Percentiles rank a stretch among this genome's conserved stretches.
Conservation (phyloP, 441 rosid species). For the Aleurites moluccanus region DNA sequence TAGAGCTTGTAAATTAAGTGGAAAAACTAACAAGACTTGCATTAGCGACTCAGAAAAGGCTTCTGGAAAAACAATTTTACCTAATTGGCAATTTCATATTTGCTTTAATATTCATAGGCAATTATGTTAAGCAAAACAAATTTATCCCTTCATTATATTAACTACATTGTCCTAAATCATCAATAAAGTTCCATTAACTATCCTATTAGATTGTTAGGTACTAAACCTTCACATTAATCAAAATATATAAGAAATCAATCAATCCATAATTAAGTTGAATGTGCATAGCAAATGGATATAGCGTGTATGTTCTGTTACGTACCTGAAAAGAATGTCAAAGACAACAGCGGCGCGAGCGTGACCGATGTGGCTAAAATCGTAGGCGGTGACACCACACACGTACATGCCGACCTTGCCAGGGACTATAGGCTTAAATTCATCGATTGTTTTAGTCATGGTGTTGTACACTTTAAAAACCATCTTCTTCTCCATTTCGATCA, state of each 20-base stretch:
- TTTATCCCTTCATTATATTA: background rate
- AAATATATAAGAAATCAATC: background rate
- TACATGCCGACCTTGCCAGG: slow-evolving; percentile 78
- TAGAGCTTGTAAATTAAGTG: background rate
- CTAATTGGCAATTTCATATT: background rate
- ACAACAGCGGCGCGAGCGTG: slow-evolving; percentile 91
- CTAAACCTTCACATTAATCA: background rate
- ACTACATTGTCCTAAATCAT: background rate
- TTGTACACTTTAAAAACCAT: slow-evolving; percentile 59
- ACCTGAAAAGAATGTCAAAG: slow-evolving; percentile 87
- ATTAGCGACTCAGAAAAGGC: background rate
- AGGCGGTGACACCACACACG: slow-evolving; percentile 94
- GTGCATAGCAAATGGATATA: background rate
- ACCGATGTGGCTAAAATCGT: slow-evolving; percentile 89
- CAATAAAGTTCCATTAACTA: background rate
- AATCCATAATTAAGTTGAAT: background rate
- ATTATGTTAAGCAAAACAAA: background rate
- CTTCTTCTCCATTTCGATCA: slow-evolving; percentile 32
- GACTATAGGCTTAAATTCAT: slow-evolving; percentile 51
- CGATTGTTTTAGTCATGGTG: slow-evolving; percentile 64
- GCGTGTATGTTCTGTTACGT: background rate
- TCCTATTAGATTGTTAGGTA: background rate
- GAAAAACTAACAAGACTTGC: background rate
- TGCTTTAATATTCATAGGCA: too few relatives aligned
- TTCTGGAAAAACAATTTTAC: background rate